Evolutionary conservation across 495 filamentous ascomycete species (phyloP).

Genomic region (Copromyces sp.): DNA sequence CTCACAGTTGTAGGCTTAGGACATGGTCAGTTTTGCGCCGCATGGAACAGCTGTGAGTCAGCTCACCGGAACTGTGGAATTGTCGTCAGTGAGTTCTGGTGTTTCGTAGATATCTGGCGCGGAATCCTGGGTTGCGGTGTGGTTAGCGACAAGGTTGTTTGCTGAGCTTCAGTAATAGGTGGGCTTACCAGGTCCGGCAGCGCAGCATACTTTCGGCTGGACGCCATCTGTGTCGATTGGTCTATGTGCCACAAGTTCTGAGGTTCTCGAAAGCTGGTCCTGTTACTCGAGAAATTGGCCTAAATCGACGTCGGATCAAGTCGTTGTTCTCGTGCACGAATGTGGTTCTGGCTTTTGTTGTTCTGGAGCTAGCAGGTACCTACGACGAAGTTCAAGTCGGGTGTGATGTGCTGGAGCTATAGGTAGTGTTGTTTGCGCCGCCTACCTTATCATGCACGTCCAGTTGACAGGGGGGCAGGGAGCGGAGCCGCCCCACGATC

Average conservation of each 20-base stretch:
- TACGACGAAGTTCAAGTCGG: not conserved
- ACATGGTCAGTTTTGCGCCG: constrained; percentile 11
- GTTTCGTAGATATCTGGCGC: constrained; percentile 95
- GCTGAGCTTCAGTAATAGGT: not conserved
- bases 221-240: constrained; percentile 27
- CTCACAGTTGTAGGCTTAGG: constrained; percentile 52
- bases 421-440: not conserved
- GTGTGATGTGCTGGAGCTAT: not conserved
- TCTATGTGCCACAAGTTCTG: too few species aligned
- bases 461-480: not conserved
- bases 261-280: too few species aligned
- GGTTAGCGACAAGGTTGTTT: constrained; percentile 13
- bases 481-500: not conserved
- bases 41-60: constrained; percentile 1
- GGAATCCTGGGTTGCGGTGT: constrained; percentile 49
- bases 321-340: not conserved
- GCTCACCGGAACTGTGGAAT: constrained; percentile 67
- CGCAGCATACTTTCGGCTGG: constrained; percentile 66
- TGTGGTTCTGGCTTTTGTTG: not conserved
- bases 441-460: not conserved
- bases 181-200: constrained; percentile 67
- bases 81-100: constrained; percentile 79
- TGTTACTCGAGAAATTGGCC: too few species aligned
- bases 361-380: not conserved
- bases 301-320: too few species aligned